These are phyloP conservation scores for Epichloe glyceriae DNA, from an alignment of 2,329 filamentous ascomycete genomes.

Conservation along the genomic window DNA sequence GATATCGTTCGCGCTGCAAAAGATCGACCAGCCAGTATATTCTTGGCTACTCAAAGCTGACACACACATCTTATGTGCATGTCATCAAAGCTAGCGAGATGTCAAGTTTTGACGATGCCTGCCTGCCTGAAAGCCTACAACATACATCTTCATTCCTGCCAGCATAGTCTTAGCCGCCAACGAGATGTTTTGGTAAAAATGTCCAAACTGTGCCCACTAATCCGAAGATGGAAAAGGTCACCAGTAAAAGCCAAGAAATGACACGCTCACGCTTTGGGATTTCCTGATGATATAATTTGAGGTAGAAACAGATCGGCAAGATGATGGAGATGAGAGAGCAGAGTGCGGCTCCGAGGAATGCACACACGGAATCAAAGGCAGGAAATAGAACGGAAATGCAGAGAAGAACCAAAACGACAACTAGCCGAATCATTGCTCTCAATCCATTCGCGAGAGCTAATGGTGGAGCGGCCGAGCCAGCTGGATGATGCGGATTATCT, in stretches of 20 bases:
- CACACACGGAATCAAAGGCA: conserved; percentile 81
- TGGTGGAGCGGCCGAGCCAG: conserved; percentile 26
- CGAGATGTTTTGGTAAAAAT: conserved; percentile 66
- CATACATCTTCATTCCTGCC: no score
- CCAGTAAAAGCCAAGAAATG: conserved; percentile 55
- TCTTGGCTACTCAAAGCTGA: no score
- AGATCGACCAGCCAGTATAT: not conserved
- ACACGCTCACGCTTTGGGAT: conserved; percentile 50
- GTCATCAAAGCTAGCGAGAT: no score
- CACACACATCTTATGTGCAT: no score
- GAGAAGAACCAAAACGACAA: conserved; percentile 59
- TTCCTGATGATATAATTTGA: conserved; percentile 74
- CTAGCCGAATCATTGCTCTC: conserved; percentile 49
- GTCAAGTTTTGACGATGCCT: no score
- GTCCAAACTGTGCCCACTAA: conserved; percentile 74
- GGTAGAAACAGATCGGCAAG: conserved; percentile 73
- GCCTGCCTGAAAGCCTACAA: no score
- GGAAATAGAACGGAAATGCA: conserved; percentile 58
- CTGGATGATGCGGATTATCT: conserved; percentile 19
- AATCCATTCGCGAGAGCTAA: conserved; percentile 32
- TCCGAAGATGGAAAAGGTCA: conserved; percentile 57
- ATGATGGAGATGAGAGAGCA: conserved; percentile 94
- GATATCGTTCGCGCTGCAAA: no score
- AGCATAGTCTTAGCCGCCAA: conserved; percentile 31
- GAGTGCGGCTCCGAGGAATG: conserved; percentile 74